phyloP scores from a whole-genome alignment of 257 asterid genomes.

The Nicotiana paniculata region DNA sequence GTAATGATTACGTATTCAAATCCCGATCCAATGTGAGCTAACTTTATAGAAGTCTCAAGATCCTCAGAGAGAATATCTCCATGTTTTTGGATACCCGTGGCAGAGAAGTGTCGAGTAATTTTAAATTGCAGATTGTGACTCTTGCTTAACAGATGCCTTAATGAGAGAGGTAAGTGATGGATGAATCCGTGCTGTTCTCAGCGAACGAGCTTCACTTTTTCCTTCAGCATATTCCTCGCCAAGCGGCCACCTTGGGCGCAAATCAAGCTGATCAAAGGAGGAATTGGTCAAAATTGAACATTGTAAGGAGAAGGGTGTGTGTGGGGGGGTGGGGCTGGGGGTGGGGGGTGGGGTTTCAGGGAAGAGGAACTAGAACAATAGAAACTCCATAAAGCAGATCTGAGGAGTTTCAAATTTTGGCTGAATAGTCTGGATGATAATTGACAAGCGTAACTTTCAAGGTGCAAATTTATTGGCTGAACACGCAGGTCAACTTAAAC shows the following conservation, averaged over 20 bases:
- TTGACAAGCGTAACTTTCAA: background rate
- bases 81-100: background rate
- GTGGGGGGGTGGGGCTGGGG: too few species aligned
- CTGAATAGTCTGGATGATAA: background rate
- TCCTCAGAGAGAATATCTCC: background rate
- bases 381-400: background rate
- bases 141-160: conserved; percentile 49
- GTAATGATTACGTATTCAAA: background rate
- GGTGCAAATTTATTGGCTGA: background rate
- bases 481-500: background rate
- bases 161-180: conserved; percentile 90
- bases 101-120: background rate
- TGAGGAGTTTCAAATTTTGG: background rate
- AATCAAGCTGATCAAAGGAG: conserved; percentile 56
- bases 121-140: conserved; percentile 14
- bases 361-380: background rate
- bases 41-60: background rate
- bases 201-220: conserved; percentile 84
- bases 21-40: background rate
- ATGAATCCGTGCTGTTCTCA: conserved; percentile 74
- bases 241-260: conserved; percentile 95
- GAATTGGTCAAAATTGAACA: background rate
- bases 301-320: background rate
- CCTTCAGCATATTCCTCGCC: conserved; percentile 88
- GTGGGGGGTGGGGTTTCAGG: background rate